These are phyloP conservation scores for Fusarium paranaense DNA, from an alignment of 2,329 filamentous ascomycete species.

Conservation along the genomic window DNA sequence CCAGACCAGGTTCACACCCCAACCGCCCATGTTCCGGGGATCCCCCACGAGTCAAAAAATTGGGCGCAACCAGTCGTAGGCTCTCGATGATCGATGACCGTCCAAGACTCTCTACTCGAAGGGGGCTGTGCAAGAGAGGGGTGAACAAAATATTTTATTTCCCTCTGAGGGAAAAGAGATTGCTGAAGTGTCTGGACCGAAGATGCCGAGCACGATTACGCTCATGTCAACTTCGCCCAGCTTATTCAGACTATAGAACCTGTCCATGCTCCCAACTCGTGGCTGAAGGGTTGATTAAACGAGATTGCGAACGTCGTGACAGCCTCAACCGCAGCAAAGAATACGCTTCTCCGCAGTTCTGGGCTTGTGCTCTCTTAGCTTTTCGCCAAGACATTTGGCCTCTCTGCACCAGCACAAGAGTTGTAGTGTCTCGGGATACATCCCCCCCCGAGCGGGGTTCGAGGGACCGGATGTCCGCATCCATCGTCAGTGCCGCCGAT, in stretches of 20 bases:
- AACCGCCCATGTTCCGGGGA: slow-evolving; percentile 9
- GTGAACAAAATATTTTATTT: not conserved
- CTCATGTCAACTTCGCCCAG: not conserved
- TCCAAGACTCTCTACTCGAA: slow-evolving; percentile 2
- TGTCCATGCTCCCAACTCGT: not conserved
- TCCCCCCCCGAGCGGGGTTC: slow-evolving; percentile 24
- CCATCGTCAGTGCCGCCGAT: not conserved
- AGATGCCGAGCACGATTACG: slow-evolving; percentile 17
- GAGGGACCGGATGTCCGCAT: not conserved
- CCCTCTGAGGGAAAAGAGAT: not conserved
- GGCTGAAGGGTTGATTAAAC: not conserved
- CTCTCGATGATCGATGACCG: slow-evolving; percentile 22
- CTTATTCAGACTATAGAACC: slow-evolving; percentile 11
- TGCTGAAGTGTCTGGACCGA: slow-evolving; percentile 16
- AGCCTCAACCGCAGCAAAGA: slow-evolving; percentile 4
- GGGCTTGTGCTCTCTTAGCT: not conserved
- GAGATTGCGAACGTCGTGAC: slow-evolving; percentile 6
- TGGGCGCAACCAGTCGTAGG: slow-evolving; percentile 27
- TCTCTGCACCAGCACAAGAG: not conserved
- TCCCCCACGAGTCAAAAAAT: slow-evolving; percentile 21
- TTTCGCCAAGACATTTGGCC: slow-evolving; percentile 11
- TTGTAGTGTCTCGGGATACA: slow-evolving; percentile 17
- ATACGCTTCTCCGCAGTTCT: not conserved
- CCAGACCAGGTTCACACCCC: not conserved
- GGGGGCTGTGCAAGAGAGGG: slow-evolving; percentile 28